Evolutionary conservation across 2,329 filamentous ascomycete genomes (phyloP), one percentile per base, ranked within the genome.

Genomic region (Botrytis squamosa): DNA sequence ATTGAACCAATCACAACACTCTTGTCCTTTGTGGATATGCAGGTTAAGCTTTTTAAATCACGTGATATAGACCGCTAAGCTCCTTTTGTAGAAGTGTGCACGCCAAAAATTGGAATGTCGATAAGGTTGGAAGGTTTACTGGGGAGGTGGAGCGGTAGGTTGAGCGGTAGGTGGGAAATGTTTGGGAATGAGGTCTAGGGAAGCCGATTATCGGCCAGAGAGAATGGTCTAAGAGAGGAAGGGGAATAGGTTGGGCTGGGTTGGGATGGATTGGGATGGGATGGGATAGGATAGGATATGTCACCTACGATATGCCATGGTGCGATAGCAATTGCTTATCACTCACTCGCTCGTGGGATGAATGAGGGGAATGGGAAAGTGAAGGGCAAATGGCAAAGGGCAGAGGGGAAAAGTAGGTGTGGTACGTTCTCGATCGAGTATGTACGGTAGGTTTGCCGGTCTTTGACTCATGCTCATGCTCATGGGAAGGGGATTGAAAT

Each of bases 61-160:
- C 55, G 46, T 29, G 25, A 0, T 0, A 1, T 16, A 0, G 0
- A 16, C 3, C 0, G 4, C 52, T 55, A 55, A 55, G 16, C 52
- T 55, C 2, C 4, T 55, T 29, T 16, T 16, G 14, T 2, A 29
- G 1, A 16, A 55, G 52, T 6, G 14, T 29, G 29, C 29, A 29
- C 29, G 29, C 29, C 29, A 10, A 22, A 10, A 10, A 49, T 10
- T 10, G 46, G 9, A 49, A 4, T 4, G 46, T 49, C 46, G 20
- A 49, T 49, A 49, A 49, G 46, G 20, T 49, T 10, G 20, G 46
- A 3, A 25, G 25, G 46, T 10, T 49, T 49, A 10, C 46, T 49
- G 44, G 44, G 44, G 44, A 46, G 44, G 18, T 46, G 18, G 20
- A 46, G 44, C 3, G 18, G 20, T 46, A 46, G 44, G 44, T 20